Base-by-base conservation (phyloP, 2,329 filamentous ascomycete species). In the Colletotrichum chlorophyti region DNA sequence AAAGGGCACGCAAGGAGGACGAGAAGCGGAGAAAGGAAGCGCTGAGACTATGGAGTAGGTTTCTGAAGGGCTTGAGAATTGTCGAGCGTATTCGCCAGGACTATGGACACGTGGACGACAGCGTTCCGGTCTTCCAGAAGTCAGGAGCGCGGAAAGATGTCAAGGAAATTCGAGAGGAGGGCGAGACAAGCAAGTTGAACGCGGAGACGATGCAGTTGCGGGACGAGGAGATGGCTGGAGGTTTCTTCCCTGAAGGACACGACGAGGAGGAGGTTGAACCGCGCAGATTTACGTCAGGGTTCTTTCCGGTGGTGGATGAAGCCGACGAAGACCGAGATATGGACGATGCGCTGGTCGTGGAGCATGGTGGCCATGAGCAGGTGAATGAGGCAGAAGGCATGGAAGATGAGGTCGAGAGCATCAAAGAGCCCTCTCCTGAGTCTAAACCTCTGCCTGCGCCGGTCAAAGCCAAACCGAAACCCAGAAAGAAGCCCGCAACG, bases 11-110 rank as follows among this genome's bases (percentile, higher is more conserved):
- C 47, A 94, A 92, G 66, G 93, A 96, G 69, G 88, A 95, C 59
- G 89, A 90, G 59, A 97, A 97, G 74, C 83, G 90, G 7, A 85
- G 89, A 48, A 93, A 90, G 62, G 80, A 84, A 11, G 87, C 90
- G 1, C 70, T 98, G 41, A 83, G 83, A 1, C 84, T 87, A 64
- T 99, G 95, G 95, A 85, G 91, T 55, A 96, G 91, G 72, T 91
- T 97, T 65, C 74, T 96, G 12, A 91, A 93, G 80, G 93, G 93
- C 0, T 70, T 97, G 74, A 83, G 92, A 3, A 95, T 98, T 55
- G 82, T 91, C 17, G 83, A 95, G 70, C 83, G 92, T 45, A 88
- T 96, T 35, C 81, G 81, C 35, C 82, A 87, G 52, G 91, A 96
- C 60, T 96, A 96, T 70, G 91, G 90, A 1, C 82, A 87, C 32